Evolutionary conservation across 257 asterid species (phyloP), one percentile per base, ranked within the genome.

Genomic region (Cordia subcordata): DNA sequence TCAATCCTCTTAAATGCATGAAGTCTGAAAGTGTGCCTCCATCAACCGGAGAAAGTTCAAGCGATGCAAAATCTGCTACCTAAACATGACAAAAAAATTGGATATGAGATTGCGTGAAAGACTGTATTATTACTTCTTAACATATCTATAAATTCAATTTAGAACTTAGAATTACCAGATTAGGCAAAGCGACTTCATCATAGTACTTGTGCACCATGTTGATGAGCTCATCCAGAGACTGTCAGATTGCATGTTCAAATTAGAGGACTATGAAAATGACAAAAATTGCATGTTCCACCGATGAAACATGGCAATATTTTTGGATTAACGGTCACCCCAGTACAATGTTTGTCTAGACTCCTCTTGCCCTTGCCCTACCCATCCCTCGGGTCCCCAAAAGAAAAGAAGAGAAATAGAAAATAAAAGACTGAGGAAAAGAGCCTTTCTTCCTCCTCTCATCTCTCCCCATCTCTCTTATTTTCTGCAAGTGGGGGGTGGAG

Each of bases 41-140:
- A 77, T 93, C 99, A 71, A 89, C 99, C 21, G 99, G 97, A 71
- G 99, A 93, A 67, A 93, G 99, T 70, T 93, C 99, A 56, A 93
- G 94, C 27, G 97, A 93, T 68, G 95, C 97, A 76, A 93, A 89
- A 84, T 93, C 99, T 49, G 99, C 72, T 56, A 90, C 97, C 99
- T 93, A 81, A 57, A 74, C 68, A 62, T 39, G 64, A 55, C 61
- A 70, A 19, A 64, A 45, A n/a, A 53, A 74, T 64, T 59, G 22
- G 57, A 51, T 58, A 11, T 20, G 60, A 13, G 53, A 53, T 22
- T 37, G 55, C 47, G 60, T 37, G 23, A 63, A 57, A 54, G 21
- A 52, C 57, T 16, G 27, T 45, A 42, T 44, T 33, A 58, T 53
- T 18, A 68, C 62, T 49, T 51, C 50, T 63, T 49, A 13, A 53